Conservation (phyloP, 2,329 filamentous ascomycete species). For the Phialocephala sp. region DNA sequence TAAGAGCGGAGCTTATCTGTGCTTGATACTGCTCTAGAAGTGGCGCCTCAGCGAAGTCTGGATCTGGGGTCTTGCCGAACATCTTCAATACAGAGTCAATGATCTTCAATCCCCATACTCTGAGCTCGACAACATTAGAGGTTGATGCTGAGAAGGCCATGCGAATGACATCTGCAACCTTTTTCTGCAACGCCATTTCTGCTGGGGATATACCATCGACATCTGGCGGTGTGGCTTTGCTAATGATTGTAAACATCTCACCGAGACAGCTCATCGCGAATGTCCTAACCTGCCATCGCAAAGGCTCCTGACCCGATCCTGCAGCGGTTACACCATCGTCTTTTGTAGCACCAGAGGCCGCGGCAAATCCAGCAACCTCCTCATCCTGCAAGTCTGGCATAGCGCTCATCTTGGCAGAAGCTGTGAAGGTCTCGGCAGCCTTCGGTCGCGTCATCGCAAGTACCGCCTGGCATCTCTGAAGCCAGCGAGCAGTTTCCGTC, state of each 20-base stretch:
- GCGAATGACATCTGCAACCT: slow-evolving; percentile 88
- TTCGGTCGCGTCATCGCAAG: slow-evolving; percentile 85
- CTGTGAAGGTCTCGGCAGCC: slow-evolving; percentile 54
- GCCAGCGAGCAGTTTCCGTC: slow-evolving; percentile 80
- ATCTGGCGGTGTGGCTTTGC: slow-evolving; percentile 78
- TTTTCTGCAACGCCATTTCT: slow-evolving; percentile 78
- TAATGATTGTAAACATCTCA: slow-evolving; percentile 79
- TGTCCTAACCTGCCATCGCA: slow-evolving; percentile 94
- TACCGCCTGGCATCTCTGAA: slow-evolving; percentile 85
- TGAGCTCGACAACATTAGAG: slow-evolving; percentile 85
- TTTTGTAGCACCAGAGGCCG: slow-evolving; percentile 64
- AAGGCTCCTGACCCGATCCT: slow-evolving; percentile 76
- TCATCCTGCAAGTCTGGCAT: slow-evolving; percentile 90
- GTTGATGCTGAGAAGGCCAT: slow-evolving; percentile 98
- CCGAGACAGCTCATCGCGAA: slow-evolving; percentile 91
- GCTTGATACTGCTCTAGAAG: slow-evolving; percentile 97
- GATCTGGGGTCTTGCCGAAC: slow-evolving; percentile 94
- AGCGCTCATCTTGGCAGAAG: slow-evolving; percentile 54
- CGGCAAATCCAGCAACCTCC: slow-evolving; percentile 93
- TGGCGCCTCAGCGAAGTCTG: slow-evolving; percentile 96
- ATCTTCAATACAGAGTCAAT: slow-evolving; percentile 93
- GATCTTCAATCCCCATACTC: slow-evolving; percentile 90
- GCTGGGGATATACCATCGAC: slow-evolving; percentile 81
- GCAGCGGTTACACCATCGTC: slow-evolving; percentile 60
- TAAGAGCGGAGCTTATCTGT: slow-evolving; percentile 95